Evolutionary conservation across 352 stramenopile species (phyloP), one percentile per base, ranked within the genome.

Genomic region (Elongisporangium undulatum): DNA sequence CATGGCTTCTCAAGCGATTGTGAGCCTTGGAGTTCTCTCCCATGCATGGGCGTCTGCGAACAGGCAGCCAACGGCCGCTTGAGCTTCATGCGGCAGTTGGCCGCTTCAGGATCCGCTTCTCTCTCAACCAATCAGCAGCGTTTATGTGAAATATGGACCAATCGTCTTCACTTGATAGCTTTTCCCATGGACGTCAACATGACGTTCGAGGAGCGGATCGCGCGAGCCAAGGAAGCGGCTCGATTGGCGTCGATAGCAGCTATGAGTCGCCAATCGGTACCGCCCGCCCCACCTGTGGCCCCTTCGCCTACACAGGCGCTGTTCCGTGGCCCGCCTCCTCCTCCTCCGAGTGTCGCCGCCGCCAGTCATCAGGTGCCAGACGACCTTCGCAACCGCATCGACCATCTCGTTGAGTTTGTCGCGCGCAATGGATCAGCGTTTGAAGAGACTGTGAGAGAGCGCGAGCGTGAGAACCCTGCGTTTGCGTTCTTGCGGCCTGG

Each of bases 351-450:
- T 56, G 38, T 63, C 45, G 48, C 12, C 0, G 51, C 51, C 26
- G 17, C 84, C 8, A 41, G 29, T 9, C 29, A 6, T 41, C 29
- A 4, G 8, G 9, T 41, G 9, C 72, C 79, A n/a, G 57, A 69
- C 3, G 71, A 77, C 24, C 68, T 81, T 1, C 67, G 56, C 12
- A 71, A 86, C 22, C 75, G 79, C 41, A 85, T 89, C 24, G 75
- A 87, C 48, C 62, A 72, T 13, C 69, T 89, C 20, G 62, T 86
- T 38, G 79, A 86, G 50, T 89, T 87, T 50, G 72, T 87, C 26
- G 60, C 62, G 19, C 77, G 79, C 52, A 89, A 89, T 39, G 79
- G 77, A 1, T 51, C 72, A 13, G 73, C 65, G 10, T 87, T 89
- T 49, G 79, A 89, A 66, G 69, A 68, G 19, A 82, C 76, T 2